Percentiles rank a stretch among this genome's conserved stretches.
Evolutionary conservation across 2,329 filamentous ascomycete species (phyloP).

Genomic region (Coleophoma crateriformis): DNA sequence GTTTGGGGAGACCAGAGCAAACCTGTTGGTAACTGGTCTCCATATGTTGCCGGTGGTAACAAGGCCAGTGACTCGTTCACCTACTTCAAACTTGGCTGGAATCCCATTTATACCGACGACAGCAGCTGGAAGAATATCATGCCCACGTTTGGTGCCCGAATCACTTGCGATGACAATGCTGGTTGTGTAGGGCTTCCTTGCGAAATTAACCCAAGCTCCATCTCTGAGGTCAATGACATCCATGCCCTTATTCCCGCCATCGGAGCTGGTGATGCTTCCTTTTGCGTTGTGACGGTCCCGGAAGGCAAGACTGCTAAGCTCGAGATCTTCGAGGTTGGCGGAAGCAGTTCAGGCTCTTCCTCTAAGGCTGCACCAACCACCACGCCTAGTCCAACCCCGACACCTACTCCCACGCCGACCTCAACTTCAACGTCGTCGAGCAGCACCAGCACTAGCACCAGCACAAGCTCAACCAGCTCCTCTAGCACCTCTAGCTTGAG

Average conservation of each 20-base stretch:
- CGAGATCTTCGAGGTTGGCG: slow-evolving; percentile 42
- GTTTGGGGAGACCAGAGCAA: slow-evolving; percentile 62
- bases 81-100: slow-evolving; percentile 72
- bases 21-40: slow-evolving; percentile 69
- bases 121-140: slow-evolving; percentile 44
- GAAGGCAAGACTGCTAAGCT: slow-evolving; percentile 62
- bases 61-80: slow-evolving; percentile 58
- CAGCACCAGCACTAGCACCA: slow-evolving; percentile 8
- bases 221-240: slow-evolving; percentile 51
- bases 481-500: slow-evolving; percentile 4
- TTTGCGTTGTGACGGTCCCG: slow-evolving; percentile 73
- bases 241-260: slow-evolving; percentile 44
- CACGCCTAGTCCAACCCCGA: slow-evolving; percentile 20
- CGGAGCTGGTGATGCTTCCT: slow-evolving; percentile 63
- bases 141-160: slow-evolving; percentile 63
- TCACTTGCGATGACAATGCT: slow-evolving; percentile 56
- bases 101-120: slow-evolving; percentile 62
- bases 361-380: slow-evolving; percentile 13
- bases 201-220: slow-evolving; percentile 54
- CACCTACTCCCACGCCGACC: slow-evolving; percentile 16
- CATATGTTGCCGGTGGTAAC: slow-evolving; percentile 73
- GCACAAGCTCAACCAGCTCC: slow-evolving; percentile 6
- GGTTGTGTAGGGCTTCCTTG: slow-evolving; percentile 72
- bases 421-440: slow-evolving; percentile 12
- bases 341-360: slow-evolving; percentile 16